phyloP scores from a whole-genome alignment of 768 basidiomycete genomes.

The Mycena belliarum region DNA sequence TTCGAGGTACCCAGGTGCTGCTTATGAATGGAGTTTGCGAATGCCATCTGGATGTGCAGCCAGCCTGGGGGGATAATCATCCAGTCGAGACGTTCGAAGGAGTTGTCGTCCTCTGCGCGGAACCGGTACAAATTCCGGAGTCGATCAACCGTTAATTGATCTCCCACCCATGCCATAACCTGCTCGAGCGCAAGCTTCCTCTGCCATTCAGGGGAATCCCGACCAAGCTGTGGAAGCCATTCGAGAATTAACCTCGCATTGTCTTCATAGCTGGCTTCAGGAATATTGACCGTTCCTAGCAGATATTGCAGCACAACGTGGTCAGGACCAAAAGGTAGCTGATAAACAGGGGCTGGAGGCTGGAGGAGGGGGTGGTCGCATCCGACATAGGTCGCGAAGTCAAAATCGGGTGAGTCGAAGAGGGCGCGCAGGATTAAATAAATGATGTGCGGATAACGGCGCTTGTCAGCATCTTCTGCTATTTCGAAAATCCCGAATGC shows the following conservation, averaged over 20 bases:
- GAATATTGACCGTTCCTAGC: constrained; percentile 34
- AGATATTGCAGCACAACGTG: constrained; percentile 34
- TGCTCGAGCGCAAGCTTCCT: constrained; percentile 21
- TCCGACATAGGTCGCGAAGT: constrained; percentile 27
- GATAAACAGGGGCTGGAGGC: constrained; percentile 23
- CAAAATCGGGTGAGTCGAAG: constrained; percentile 29
- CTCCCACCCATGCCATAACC: constrained; percentile 35
- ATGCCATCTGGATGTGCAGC: constrained; percentile 44
- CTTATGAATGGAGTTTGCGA: constrained; percentile 39
- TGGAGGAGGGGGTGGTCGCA: constrained; percentile 18
- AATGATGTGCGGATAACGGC: constrained; percentile 11
- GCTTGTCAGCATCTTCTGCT: constrained; percentile 10
- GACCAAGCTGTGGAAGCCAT: constrained; percentile 32
- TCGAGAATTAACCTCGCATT: constrained; percentile 30
- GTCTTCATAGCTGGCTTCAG: constrained; percentile 41
- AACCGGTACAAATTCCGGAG: constrained; percentile 38
- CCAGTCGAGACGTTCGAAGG: constrained; percentile 39
- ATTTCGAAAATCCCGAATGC: constrained; percentile 25
- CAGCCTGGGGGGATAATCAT: constrained; percentile 36
- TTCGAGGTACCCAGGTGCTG: constrained; percentile 38
- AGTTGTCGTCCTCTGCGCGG: constrained; percentile 36
- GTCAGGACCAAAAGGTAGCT: constrained; percentile 30
- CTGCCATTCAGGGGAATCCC: constrained; percentile 22
- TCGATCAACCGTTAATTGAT: constrained; percentile 37
- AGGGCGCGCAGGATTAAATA: constrained; percentile 30